phyloP scores from a whole-genome alignment of 2,329 filamentous ascomycete species.

The Pseudovirgaria hyperparasitica region DNA sequence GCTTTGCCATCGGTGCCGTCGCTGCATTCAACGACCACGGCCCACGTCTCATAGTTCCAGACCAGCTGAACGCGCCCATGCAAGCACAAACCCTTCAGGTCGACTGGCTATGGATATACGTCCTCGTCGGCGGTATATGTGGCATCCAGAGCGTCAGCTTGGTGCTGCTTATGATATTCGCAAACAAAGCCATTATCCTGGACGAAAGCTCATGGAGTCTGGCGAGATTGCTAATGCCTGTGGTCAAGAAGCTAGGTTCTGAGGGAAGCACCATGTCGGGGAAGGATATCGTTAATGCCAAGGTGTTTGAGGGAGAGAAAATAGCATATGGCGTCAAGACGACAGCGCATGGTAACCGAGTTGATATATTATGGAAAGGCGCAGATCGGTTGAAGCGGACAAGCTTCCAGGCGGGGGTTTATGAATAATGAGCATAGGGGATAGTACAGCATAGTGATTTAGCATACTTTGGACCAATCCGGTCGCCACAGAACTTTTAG shows the following conservation, averaged over 20 bases:
- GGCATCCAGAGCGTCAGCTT: constrained; percentile 15
- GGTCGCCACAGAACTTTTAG: too few relatives aligned
- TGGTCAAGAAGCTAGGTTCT: constrained; percentile 13
- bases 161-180: constrained; percentile 11
- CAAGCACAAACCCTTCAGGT: constrained; percentile 17
- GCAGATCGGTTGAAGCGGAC: too few relatives aligned
- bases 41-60: constrained; percentile 10
- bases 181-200: constrained; percentile 17
- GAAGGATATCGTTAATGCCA: constrained; percentile 11
- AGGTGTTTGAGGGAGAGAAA: background rate
- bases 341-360: too few relatives aligned
- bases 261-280: constrained; percentile 16
- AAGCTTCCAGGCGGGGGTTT: too few relatives aligned
- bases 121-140: constrained; percentile 12
- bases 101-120: constrained; percentile 15
- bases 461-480: too few relatives aligned
- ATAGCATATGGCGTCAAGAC: background rate
- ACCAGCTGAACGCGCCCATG: constrained; percentile 9
- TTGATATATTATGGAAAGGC: too few relatives aligned
- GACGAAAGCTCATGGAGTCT: constrained; percentile 19
- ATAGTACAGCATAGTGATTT: too few relatives aligned
- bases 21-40: constrained; percentile 23
- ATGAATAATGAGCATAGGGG: too few relatives aligned
- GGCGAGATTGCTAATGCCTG: constrained; percentile 18
- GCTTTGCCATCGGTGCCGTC: constrained; percentile 18